Evolutionary conservation across 2,329 filamentous ascomycete species (phyloP), one percentile per base, ranked within the genome.

Genomic region (Aspergillus tamarii): DNA sequence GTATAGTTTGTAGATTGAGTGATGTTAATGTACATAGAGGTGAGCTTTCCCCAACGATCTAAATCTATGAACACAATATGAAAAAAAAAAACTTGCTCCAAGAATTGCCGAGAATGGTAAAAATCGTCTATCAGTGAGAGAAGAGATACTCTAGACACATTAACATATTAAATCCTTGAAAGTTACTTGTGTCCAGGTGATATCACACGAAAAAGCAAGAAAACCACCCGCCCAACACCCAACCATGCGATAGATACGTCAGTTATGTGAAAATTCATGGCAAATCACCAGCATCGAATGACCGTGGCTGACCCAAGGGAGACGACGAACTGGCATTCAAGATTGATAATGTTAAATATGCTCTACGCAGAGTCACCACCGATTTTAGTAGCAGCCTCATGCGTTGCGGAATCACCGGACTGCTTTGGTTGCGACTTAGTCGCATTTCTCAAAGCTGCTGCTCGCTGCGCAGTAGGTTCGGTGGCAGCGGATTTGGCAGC

Each of bases 401-500:
- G 12, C 2, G 12, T 16, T 28, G 45, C 45, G 12, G 21, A 32
- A 7, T 52, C 46, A n/a, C 28, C 16, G 46, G 16, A 10, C 16
- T 52, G 46, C 26, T 52, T 48, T 48, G 45, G 23, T 23, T 48
- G 45, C 23, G 45, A 48, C 12, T 14, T 52, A 8, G 26, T 12
- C 46, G 46, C 46, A 21, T 30, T 32, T 8, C 26, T 32, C 46
- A 32, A n/a, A 21, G 14, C 28, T 52, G 63, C 54, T 23, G 63
- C 63, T 43, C 56, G 59, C 26, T 60, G 65, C 19, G 58, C 55
- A 21, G 67, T 63, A 7, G 66, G 58, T 32, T 69, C 64, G 5
- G 69, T 45, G 21, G 60, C 61, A 30, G 56, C 52, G 34, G 66
- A 65, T 23, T 50, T 54, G 16, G 68, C 65, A 19, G 67, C 67